Percentiles rank a stretch among this genome's conserved stretches.
These are phyloP conservation scores for Cornus kousa DNA, from an alignment of 148 eudicot species.

Conservation along the genomic window DNA sequence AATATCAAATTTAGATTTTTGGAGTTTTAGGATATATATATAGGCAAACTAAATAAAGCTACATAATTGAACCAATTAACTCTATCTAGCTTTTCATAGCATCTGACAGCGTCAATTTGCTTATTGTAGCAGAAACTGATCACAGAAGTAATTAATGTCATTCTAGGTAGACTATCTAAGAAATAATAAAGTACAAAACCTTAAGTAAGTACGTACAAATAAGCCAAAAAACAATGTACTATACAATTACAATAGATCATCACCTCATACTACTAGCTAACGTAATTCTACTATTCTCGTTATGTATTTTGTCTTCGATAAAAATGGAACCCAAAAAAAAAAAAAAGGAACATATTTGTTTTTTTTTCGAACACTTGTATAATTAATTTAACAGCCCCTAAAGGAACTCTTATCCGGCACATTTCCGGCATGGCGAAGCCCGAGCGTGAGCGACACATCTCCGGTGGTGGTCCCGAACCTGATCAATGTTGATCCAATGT, in stretches of 20 bases:
- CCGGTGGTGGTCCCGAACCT: conserved; percentile 53
- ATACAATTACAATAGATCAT: background rate
- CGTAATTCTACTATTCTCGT: background rate
- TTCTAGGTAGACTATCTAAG: no score
- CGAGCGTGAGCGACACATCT: conserved; percentile 81
- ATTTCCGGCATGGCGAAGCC: conserved; percentile 81
- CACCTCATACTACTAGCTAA: background rate
- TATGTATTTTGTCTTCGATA: background rate
- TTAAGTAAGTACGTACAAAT: background rate
- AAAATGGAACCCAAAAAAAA: background rate
- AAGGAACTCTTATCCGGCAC: conserved; percentile 48
- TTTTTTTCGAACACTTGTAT: background rate
- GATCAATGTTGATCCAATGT: conserved; percentile 46
- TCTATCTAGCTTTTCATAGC: no score
- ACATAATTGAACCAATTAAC: no score
- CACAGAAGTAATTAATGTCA: no score
- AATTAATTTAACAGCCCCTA: conserved; percentile 33
- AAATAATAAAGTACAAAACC: no score
- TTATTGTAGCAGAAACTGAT: no score
- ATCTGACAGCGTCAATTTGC: no score
- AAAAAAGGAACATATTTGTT: background rate
- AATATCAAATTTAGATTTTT: no score
- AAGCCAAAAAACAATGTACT: background rate
- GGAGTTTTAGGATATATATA: no score
- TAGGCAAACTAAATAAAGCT: no score